Base-by-base conservation (phyloP, 441 rosid species). In the Viola pubescens region DNA sequence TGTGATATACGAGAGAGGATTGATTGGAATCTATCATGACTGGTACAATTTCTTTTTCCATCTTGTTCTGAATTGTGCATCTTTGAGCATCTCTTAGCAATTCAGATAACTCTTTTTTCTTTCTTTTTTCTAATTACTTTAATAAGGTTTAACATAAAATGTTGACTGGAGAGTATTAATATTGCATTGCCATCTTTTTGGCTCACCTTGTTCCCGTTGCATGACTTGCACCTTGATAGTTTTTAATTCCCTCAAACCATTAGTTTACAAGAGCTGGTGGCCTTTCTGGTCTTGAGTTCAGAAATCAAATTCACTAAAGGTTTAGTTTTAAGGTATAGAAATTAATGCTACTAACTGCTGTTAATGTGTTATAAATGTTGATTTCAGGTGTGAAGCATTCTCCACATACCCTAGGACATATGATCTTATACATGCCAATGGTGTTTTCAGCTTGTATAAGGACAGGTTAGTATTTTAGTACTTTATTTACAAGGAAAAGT, bases 391-490 rank as follows among this genome's bases (percentile, higher is more conserved):
- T 65, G 98, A 89, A 76, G 94, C 89, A 37, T 94, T 94, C 77
- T 90, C 97, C 40, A 88, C 97, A 47, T 94, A 94, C 72, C 98
- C 97, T 42, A 94, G 96, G 74, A 82, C 97, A 55, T 89, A 88
- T 48, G 98, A 94, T 70, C 74, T 94, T 58, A 83, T 94, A 61
- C 97, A 94, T 47, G 97, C 98, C 38, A 85, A 48, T 72, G 88
- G 89, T 49, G 65, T 90, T 59, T 88, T 94, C 67, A 85, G 96
- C 74, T 65, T 87, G 82, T 87, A 89, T 75, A 70, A 83, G 60
- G 71, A 83, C 74, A 86, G 61, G 97, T 82, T 77, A 75, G 78
- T 60, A 34, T 58, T 60, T 64, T 45, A 37, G 37, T 53, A 61
- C n/a, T 38, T 52, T 37, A 4, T 50, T 16, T 48, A 19, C 37